Evolutionary conservation across 2,329 filamentous ascomycete genomes (phyloP), one percentile per base, ranked within the genome.

Genomic region (Calonectria pseudoreteaudii): DNA sequence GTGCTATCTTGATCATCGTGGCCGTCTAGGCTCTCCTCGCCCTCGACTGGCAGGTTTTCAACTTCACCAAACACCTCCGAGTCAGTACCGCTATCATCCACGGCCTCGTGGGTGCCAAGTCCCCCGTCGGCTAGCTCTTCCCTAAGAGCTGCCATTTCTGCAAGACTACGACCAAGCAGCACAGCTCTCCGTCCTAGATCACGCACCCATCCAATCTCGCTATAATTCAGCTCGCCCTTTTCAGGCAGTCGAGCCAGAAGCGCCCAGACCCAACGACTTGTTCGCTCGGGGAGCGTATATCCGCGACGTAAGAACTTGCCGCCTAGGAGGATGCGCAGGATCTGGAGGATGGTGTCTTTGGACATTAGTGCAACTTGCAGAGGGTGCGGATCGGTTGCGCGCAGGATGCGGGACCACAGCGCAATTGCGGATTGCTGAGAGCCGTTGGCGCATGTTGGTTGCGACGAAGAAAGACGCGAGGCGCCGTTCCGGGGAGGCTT

Each of bases 181-280:
- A 93, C 91, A 0, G 95, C 95, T 76, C 92, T 90, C 84, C 95
- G 95, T 0, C 94, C 95, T 41, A 98, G 83, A 72, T 97, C 94
- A 66, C 96, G 89, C 34, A 98, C 87, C 80, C 92, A 91, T 7
- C 92, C 93, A 38, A 98, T 91, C 80, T 97, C 94, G 53, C 92
- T 90, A 75, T 94, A 93, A 74, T 91, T 91, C 82, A 98, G 86
- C 82, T 94, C 92, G 1, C 95, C 95, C 13, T 91, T 86, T 44
- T 94, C 94, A 0, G 94, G 93, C 72, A 96, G 88, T 71, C 92
- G 90, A 3, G 94, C 95, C 56, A 98, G 87, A 71, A 98, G 84
- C 0, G 93, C 92, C 96, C 95, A 98, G 5, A 94, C 87, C 96
- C 96, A 98, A 20, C 92, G 89, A 73, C 95, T 95, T 6, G 94